These are phyloP conservation scores for Cydonia oblonga DNA, from an alignment of 331 rosid species.

Conservation along the genomic window DNA sequence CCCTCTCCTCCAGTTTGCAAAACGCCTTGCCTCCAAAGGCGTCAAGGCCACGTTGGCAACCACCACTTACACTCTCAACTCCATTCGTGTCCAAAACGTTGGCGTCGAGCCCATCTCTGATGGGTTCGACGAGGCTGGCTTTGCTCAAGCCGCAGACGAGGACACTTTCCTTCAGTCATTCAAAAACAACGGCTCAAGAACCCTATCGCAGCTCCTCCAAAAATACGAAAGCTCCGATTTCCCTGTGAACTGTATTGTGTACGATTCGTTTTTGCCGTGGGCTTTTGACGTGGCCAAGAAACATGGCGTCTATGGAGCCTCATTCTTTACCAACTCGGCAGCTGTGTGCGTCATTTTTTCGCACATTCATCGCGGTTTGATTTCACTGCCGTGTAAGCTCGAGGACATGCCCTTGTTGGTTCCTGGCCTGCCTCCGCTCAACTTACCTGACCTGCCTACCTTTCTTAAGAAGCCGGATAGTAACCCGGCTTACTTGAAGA, in stretches of 20 bases:
- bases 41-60: constrained; percentile 55
- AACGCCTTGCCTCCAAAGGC: constrained; percentile 41
- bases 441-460: constrained; percentile 36
- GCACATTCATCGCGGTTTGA: constrained; percentile 25
- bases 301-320: constrained; percentile 40
- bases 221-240: neutral
- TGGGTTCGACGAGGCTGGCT: constrained; percentile 33
- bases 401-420: constrained; percentile 27
- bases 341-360: constrained; percentile 37
- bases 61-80: constrained; percentile 36
- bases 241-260: constrained; percentile 50
- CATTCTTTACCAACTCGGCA: constrained; percentile 61
- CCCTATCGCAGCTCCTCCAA: constrained; percentile 29
- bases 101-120: constrained; percentile 39
- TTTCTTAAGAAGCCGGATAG: constrained; percentile 44
- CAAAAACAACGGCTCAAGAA: constrained; percentile 28
- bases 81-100: constrained; percentile 22
- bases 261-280: constrained; percentile 56
- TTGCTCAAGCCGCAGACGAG: constrained; percentile 18
- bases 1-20: constrained; percentile 67
- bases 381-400: constrained; percentile 29
- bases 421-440: constrained; percentile 45
- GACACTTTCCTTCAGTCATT: constrained; percentile 27
- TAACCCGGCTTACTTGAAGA: constrained; percentile 51
- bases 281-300: constrained; percentile 51